These are phyloP conservation scores for Solanum raphanifolium DNA, from an alignment of 257 asterid species.

Conservation along the genomic window DNA sequence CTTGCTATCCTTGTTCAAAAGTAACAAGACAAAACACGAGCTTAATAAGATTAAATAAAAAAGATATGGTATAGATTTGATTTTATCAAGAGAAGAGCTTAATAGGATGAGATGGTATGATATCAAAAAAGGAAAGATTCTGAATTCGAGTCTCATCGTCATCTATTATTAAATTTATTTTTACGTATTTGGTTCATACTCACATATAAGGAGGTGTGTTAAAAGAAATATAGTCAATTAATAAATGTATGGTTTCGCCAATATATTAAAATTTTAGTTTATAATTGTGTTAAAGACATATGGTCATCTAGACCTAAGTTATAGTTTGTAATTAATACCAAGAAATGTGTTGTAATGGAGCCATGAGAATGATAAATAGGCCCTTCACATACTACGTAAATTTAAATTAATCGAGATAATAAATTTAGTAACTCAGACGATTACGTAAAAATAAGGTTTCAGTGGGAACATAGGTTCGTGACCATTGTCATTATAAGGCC, in stretches of 20 bases:
- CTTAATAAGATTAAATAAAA: neutral
- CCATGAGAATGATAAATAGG: neutral
- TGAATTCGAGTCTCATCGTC: neutral
- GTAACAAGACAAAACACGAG: neutral
- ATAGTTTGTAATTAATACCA: neutral
- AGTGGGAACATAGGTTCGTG: neutral
- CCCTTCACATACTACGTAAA: neutral
- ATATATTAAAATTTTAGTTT: neutral
- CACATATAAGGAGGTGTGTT: neutral
- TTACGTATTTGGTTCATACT: neutral
- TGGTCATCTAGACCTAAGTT: neutral
- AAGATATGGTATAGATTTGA: neutral
- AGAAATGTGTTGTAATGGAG: neutral
- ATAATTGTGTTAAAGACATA: neutral
- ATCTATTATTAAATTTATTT: neutral
- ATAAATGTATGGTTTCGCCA: neutral
- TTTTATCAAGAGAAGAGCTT: neutral
- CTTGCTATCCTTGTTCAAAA: neutral
- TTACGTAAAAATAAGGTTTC: neutral
- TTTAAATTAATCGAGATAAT: neutral
- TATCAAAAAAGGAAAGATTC: rapidly evolving
- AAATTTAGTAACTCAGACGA: too few species aligned
- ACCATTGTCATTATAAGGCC: neutral
- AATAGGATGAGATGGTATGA: neutral
- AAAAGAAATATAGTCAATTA: neutral